Evolutionary conservation across 2,329 filamentous ascomycete genomes (phyloP).

Genomic region (Ascochyta lentis): DNA sequence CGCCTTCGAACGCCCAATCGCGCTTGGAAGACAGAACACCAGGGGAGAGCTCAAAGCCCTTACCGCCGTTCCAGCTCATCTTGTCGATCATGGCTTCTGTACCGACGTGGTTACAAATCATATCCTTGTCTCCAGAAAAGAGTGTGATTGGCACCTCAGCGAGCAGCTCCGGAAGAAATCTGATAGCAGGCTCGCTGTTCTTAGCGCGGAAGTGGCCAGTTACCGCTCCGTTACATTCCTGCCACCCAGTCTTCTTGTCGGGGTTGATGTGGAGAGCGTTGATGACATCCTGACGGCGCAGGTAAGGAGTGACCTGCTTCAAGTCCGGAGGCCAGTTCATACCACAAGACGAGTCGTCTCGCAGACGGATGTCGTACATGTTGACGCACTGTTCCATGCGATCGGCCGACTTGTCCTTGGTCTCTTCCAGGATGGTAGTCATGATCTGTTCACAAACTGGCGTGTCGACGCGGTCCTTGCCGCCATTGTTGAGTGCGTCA

Average conservation of each 20-base stretch:
- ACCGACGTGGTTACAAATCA: constrained; percentile 97
- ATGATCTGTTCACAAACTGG: constrained; percentile 78
- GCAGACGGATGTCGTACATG: constrained; percentile 95
- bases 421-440: constrained; percentile 71
- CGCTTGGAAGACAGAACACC: constrained; percentile 91
- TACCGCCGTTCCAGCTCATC: constrained; percentile 89
- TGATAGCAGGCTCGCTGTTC: constrained; percentile 75
- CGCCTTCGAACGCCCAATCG: constrained; percentile 92
- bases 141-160: constrained; percentile 79
- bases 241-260: constrained; percentile 87
- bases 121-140: constrained; percentile 91
- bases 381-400: constrained; percentile 74
- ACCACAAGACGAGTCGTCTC: constrained; percentile 82
- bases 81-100: constrained; percentile 91
- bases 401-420: constrained; percentile 61
- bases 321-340: constrained; percentile 99
- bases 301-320: constrained; percentile 76
- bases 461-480: constrained; percentile 70
- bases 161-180: constrained; percentile 79
- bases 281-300: constrained; percentile 80
- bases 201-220: constrained; percentile 71
- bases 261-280: constrained; percentile 81
- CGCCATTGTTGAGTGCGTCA: constrained; percentile 64
- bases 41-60: constrained; percentile 85
- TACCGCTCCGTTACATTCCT: constrained; percentile 85